These are phyloP conservation scores for Grifola frondosa DNA, from an alignment of 1,284 basidiomycete species.

Conservation along the genomic window DNA sequence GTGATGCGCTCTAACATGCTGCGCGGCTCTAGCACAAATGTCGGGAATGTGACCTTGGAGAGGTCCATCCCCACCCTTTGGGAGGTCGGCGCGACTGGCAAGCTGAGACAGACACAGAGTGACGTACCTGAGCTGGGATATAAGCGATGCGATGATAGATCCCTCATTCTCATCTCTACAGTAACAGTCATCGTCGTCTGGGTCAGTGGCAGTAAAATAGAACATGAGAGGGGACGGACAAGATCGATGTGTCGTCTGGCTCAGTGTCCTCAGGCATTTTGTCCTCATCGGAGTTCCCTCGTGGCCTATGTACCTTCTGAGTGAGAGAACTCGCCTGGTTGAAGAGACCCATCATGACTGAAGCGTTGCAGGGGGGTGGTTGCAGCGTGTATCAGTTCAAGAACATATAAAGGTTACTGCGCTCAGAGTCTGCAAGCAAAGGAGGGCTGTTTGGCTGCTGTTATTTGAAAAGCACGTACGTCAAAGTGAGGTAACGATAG, in stretches of 20 bases:
- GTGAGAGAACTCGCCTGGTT: slow-evolving; percentile 64
- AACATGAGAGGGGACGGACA: slow-evolving; percentile 54
- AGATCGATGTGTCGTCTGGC: slow-evolving; percentile 80
- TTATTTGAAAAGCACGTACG: no score
- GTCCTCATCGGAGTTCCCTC: slow-evolving; percentile 59
- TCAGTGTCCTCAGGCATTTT: slow-evolving; percentile 75
- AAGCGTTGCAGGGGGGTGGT: slow-evolving; percentile 18
- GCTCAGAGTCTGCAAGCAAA: no score
- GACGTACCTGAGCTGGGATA: slow-evolving; percentile 78
- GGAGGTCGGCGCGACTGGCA: background rate
- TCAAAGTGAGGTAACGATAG: no score
- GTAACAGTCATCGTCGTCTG: slow-evolving; percentile 24
- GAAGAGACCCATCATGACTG: slow-evolving; percentile 75
- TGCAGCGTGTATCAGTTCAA: slow-evolving; percentile 22
- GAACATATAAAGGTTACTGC: no score
- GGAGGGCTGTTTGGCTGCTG: no score
- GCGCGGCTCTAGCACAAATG: slow-evolving; percentile 92
- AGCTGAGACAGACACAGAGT: slow-evolving; percentile 3
- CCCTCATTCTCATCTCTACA: slow-evolving; percentile 82
- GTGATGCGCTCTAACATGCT: slow-evolving; percentile 96
- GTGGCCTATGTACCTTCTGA: slow-evolving; percentile 53
- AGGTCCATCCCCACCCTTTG: slow-evolving; percentile 92
- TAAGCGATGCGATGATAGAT: slow-evolving; percentile 75
- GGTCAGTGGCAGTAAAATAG: slow-evolving; percentile 21
- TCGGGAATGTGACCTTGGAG: slow-evolving; percentile 89